Evolutionary conservation across 2,329 filamentous ascomycete genomes (phyloP), one percentile per base, ranked within the genome.

Genomic region (Hirsutella minnesotensis): DNA sequence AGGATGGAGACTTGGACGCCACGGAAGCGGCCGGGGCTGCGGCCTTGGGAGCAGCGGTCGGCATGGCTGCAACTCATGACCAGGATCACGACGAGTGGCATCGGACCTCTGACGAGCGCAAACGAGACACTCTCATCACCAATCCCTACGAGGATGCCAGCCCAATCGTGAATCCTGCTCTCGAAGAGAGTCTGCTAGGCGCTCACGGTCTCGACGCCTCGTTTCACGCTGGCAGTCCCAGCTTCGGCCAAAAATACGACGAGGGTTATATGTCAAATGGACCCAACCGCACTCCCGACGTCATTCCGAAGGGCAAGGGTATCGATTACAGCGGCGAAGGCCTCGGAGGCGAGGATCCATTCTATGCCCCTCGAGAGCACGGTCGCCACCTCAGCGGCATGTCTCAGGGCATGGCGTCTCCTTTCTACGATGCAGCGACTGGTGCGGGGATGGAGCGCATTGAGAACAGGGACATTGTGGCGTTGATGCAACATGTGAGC

Each of bases 391-490:
- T 89, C 38, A 94, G 87, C 57, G 89, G 86, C 40, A 83, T 95
- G 67, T 95, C 90, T 8, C 87, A 95, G 56, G 90, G 89, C 38
- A 87, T 95, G 75, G 74, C 72, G 3, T 92, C 88, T 24, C 89
- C 90, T 3, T 70, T 96, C 18, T 96, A 95, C 56, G 92, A 98
- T 58, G 81, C 86, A 46, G 77, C 89, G 3, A 94, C 86, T 2
- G 90, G 90, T 41, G 81, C 79, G 48, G 89, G 88, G 29, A 84
- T 95, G 41, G 89, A 96, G 51, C 76, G 83, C 39, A 96, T 98
- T 41, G 83, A 96, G 59, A 95, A 88, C 38, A 92, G 94, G 65
- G 92, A 98, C 56, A 94, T 98, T 53, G 84, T 98, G 49, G 87
- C 90, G 20, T 69, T 98, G 47, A 98, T 98, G 92, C 90, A 98